Evolutionary conservation across 345 rosid species (phyloP), one percentile per base, ranked within the genome.

Genomic region (Rhizophora apiculata): DNA sequence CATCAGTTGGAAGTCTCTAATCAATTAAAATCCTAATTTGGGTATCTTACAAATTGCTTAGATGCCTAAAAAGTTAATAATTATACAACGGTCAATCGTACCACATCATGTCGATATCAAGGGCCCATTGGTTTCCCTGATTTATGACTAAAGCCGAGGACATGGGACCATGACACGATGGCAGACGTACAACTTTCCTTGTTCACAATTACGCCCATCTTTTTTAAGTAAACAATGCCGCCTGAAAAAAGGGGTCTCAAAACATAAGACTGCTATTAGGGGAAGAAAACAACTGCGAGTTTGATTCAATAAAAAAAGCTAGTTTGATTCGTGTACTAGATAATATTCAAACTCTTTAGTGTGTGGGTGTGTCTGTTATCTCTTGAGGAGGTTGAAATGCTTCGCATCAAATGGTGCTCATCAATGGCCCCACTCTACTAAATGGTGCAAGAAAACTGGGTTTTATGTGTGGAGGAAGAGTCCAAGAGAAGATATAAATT

Each of bases 1-100:
- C 6, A 43, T 52, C 60, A 30, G 79, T 62, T 75, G 60, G 68
- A 58, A 39, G 67, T 68, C 66, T 32, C 64, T 61, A 72, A 78
- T 75, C 60, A 74, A 78, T 75, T 49, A 74, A 57, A 22, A 63
- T 75, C 57, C 53, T 30, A 62, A 62, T 64, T 63, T 63, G 66
- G 69, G 54, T 64, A 72, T 63, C 78, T 64, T 68, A 32, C 54
- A 30, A 56, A 21, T 74, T 68, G 32, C 43, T 54, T 2, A 73
- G 32, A 68, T 66, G 53, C 71, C 59, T 2, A 22, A 69, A 19
- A 39, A 8, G 63, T 0, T 20, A 68, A 26, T 31, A 43, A 61
- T 64, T 58, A 55, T 62, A 34, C 57, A 71, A 65, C 74, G 57
- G 72, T 64, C 62, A 74, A 70, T 39, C 48, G 5, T 10, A 57